Conservation (phyloP, 139 green algal genomes). For the Chlorella sp. region DNA sequence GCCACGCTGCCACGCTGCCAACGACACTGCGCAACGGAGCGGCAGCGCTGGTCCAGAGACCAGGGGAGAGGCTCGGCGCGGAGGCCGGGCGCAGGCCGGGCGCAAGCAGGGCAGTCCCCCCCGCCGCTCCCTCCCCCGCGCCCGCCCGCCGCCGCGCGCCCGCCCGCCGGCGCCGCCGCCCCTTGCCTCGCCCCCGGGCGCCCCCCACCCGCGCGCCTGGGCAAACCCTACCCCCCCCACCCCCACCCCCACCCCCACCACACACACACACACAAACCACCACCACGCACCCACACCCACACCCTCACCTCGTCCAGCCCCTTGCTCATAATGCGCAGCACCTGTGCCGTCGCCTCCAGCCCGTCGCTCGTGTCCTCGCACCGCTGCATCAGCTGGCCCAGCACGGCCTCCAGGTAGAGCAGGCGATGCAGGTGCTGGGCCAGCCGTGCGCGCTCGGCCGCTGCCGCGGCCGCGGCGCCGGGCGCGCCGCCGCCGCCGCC, state of each 20-base stretch:
- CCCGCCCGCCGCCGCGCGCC: too few species aligned
- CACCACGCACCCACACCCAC: background rate
- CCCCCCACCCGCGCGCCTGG: background rate
- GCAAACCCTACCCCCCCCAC: background rate
- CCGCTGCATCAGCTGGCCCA: conserved; percentile 14
- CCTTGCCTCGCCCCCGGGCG: background rate
- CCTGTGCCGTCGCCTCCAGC: conserved; percentile 4
- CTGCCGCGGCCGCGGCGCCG: background rate
- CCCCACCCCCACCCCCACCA: background rate
- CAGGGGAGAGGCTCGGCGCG: too few species aligned
- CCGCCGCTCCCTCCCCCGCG: too few species aligned
- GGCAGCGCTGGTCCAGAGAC: too few species aligned
- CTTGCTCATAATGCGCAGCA: conserved; percentile 9
- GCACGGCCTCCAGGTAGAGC: conserved; percentile 8
- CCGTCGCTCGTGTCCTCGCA: conserved; percentile 11
- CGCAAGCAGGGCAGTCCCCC: too few species aligned
- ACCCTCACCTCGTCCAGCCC: conserved; percentile 16
- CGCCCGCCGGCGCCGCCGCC: too few species aligned
- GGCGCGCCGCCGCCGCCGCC: background rate
- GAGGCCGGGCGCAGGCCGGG: too few species aligned
- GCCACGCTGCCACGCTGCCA: too few species aligned
- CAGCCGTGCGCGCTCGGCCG: background rate
- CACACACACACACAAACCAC: too few species aligned
- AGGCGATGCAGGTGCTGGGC: conserved; percentile 4
- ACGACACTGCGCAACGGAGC: too few species aligned